Percentiles rank a stretch among this genome's conserved stretches.
Evolutionary conservation across 1,139 yeast genomes (phyloP).

Genomic region (Nadsonia starkeyi-henricii): DNA sequence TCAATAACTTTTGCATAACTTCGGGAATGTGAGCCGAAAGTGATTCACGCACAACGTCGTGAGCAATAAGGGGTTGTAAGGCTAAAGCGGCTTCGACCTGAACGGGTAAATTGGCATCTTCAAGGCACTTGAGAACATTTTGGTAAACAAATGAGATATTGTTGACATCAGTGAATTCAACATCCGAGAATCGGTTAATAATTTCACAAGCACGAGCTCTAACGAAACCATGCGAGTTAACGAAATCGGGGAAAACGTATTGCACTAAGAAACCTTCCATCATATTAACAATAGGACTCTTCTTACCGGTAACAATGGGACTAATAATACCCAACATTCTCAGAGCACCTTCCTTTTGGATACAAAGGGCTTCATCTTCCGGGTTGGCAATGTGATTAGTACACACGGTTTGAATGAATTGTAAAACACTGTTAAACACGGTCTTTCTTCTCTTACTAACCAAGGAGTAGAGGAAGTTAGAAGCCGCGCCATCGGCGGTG

Average conservation of each 20-base stretch:
- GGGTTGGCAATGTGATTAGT: slow-evolving; percentile 27
- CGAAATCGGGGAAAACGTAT: slow-evolving; percentile 60
- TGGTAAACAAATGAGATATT: slow-evolving; percentile 45
- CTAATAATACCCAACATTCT: slow-evolving; percentile 67
- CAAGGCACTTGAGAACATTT: slow-evolving; percentile 52
- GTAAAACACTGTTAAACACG: slow-evolving; percentile 46
- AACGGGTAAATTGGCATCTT: slow-evolving; percentile 51
- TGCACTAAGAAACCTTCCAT: slow-evolving; percentile 56
- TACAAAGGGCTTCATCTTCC: slow-evolving; percentile 44
- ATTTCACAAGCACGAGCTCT: slow-evolving; percentile 79
- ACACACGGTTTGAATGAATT: slow-evolving; percentile 49
- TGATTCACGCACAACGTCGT: slow-evolving; percentile 53
- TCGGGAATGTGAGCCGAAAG: slow-evolving; percentile 58
- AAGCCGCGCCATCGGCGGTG: slow-evolving; percentile 72
- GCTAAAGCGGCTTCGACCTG: slow-evolving; percentile 78
- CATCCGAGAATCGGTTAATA: slow-evolving; percentile 50
- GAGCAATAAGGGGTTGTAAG: slow-evolving; percentile 60
- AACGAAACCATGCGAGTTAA: slow-evolving; percentile 54
- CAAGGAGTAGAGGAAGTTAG: slow-evolving; percentile 58
- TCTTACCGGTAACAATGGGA: slow-evolving; percentile 38
- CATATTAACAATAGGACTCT: slow-evolving; percentile 27
- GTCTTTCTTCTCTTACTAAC: slow-evolving; percentile 43
- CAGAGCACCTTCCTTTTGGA: slow-evolving; percentile 66
- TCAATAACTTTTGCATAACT: slow-evolving; percentile 67
- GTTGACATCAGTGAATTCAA: slow-evolving; percentile 38